A percentile compares a stretch with the other conserved stretches of the same genome.
phyloP scores from a whole-genome alignment of 106 monocot genomes.

The Apostasia ramifera region DNA sequence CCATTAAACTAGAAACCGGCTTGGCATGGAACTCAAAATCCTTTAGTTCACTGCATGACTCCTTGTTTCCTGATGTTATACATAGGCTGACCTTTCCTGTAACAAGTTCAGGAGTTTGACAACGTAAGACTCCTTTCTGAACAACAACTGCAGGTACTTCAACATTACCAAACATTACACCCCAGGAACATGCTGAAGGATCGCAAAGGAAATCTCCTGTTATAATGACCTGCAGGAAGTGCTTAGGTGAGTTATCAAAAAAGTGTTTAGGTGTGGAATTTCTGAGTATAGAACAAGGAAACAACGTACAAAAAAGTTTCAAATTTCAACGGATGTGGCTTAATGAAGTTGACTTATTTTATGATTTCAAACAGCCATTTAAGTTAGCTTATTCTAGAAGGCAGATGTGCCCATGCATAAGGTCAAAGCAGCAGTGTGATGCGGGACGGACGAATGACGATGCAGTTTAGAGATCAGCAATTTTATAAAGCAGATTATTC shows the following conservation, averaged over 20 bases:
- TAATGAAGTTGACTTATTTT: too few relatives aligned
- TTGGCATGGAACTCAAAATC: slow-evolving; percentile 47
- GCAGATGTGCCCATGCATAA: too few relatives aligned
- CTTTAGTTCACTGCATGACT: slow-evolving; percentile 54
- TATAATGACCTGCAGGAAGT: slow-evolving; percentile 38
- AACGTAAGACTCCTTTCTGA: slow-evolving; percentile 50
- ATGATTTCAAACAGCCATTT: too few relatives aligned
- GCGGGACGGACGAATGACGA: too few relatives aligned
- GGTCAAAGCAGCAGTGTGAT: too few relatives aligned
- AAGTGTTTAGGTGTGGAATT: background rate
- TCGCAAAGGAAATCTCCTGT: slow-evolving; percentile 45
- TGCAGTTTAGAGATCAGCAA: too few relatives aligned
- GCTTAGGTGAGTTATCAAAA: background rate
- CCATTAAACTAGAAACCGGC: slow-evolving; percentile 3
- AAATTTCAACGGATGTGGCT: too few relatives aligned
- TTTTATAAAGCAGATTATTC: too few relatives aligned
- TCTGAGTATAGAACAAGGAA: too few relatives aligned
- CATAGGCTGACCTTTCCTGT: slow-evolving; percentile 42
- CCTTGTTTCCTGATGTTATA: slow-evolving; percentile 48
- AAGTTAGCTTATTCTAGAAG: too few relatives aligned
- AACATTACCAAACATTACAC: slow-evolving; percentile 68
- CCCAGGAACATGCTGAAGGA: slow-evolving; percentile 40
- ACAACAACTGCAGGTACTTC: slow-evolving; percentile 62
- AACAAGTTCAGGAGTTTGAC: slow-evolving; percentile 39
- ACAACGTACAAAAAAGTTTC: too few relatives aligned